These are phyloP conservation scores for Cladosporium colombiae DNA, from an alignment of 2,329 filamentous ascomycete species.

Conservation along the genomic window DNA sequence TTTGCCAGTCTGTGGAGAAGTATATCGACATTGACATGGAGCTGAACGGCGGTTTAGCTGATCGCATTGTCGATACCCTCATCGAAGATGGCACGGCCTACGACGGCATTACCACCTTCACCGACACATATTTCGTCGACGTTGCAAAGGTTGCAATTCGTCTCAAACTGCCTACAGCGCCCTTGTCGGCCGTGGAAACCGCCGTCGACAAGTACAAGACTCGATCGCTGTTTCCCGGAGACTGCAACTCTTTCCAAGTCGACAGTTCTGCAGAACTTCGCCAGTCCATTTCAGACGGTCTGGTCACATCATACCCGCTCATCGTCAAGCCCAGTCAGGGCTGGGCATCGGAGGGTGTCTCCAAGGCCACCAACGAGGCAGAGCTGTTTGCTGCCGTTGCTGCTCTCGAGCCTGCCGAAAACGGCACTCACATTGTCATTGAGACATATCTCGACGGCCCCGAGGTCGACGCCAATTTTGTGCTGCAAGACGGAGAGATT, in stretches of 20 bases:
- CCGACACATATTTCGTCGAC: not conserved
- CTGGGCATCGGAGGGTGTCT: not conserved
- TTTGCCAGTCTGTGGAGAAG: not conserved
- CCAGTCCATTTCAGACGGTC: not conserved
- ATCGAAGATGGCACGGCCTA: not conserved
- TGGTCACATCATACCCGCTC: not conserved
- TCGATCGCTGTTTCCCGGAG: not conserved
- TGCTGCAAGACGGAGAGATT: not conserved
- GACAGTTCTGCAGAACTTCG: not conserved
- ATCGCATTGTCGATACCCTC: not conserved
- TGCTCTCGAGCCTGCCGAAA: not conserved
- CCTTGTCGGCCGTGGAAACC: not conserved
- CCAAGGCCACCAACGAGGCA: not conserved
- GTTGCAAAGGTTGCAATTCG: not conserved
- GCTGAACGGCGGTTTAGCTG: not conserved
- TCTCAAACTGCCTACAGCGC: not conserved
- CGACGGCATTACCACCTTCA: not conserved
- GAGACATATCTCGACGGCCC: not conserved
- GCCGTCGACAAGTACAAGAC: not conserved
- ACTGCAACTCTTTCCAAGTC: not conserved
- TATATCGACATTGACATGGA: not conserved
- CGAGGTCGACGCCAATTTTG: not conserved
- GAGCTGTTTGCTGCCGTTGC: not conserved
- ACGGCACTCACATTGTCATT: not conserved
- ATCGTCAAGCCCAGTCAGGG: not conserved